Conservation (phyloP, 2,329 filamentous ascomycete species). For the Ophiobolus disseminans region DNA sequence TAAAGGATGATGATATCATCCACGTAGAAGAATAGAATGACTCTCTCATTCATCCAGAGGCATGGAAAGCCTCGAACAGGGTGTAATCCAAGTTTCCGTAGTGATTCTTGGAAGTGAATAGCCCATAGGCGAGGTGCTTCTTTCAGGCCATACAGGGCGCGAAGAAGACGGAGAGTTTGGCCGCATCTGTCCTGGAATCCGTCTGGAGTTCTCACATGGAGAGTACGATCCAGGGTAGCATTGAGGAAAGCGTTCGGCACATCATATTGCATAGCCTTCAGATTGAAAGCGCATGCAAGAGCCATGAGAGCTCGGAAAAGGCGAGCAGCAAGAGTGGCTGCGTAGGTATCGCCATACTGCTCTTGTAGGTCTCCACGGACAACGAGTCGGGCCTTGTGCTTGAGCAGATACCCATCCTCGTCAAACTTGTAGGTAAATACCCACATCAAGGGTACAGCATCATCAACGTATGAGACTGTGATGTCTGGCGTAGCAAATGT, state of each 20-base stretch:
- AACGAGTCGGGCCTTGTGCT: too few species aligned
- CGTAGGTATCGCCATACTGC: constrained; percentile 1
- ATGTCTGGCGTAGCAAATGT: constrained; percentile 2
- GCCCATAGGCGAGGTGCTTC: constrained; percentile 1
- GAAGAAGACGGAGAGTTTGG: constrained; percentile 1
- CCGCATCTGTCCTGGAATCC: constrained; percentile 1
- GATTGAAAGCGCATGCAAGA: constrained; percentile 3
- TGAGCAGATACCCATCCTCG: too few species aligned
- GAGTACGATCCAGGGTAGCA: neutral
- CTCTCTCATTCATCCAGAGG: constrained; percentile 2
- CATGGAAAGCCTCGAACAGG: constrained; percentile 2
- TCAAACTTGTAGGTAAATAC: neutral
- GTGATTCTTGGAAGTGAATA: neutral
- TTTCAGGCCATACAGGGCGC: constrained; percentile 4
- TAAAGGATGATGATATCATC: constrained; percentile 1
- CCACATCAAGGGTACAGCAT: neutral
- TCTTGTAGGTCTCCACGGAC: constrained; percentile 1
- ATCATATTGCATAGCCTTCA: constrained; percentile 3
- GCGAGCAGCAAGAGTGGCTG: constrained; percentile 3
- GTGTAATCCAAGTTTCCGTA: neutral
- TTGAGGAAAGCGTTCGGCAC: constrained; percentile 4
- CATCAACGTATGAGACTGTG: neutral
- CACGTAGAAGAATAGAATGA: too few species aligned
- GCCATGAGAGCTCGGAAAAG: too few species aligned
- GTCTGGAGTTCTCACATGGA: constrained; percentile 3